Conservation (phyloP, 2,329 filamentous ascomycete genomes). For the Cordyceps tenuipes region DNA sequence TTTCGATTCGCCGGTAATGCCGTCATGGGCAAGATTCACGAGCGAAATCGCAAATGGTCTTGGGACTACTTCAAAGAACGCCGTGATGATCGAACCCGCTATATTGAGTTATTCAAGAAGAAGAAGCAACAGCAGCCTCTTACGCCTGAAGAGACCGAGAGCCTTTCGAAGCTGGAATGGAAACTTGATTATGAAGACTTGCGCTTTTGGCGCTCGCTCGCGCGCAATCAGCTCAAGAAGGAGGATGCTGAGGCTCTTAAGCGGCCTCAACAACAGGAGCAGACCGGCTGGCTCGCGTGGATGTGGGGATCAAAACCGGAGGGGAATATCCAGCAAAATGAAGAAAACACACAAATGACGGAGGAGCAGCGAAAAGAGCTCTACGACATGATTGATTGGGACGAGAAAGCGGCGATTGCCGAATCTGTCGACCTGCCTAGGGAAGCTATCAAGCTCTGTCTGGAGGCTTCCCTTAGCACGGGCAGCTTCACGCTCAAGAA, state of each 20-base stretch:
- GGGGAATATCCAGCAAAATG: constrained; percentile 45
- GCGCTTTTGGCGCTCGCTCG: constrained; percentile 92
- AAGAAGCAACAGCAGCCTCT: constrained; percentile 69
- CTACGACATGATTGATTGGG: constrained; percentile 96
- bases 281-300: constrained; percentile 88
- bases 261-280: constrained; percentile 47
- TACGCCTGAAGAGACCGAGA: constrained; percentile 59
- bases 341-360: constrained; percentile 79
- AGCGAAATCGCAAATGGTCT: constrained; percentile 85
- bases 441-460: constrained; percentile 85
- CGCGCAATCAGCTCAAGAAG: constrained; percentile 88
- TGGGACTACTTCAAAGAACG: constrained; percentile 95
- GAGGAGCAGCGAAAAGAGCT: constrained; percentile 95
- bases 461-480: constrained; percentile 88
- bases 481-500: constrained; percentile 93
- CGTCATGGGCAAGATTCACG: constrained; percentile 87
- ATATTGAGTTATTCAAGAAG: constrained; percentile 96
- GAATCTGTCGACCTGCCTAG: constrained; percentile 84
- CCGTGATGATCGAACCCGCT: constrained; percentile 77
- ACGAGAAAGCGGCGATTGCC: constrained; percentile 84
- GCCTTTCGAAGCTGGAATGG: constrained; percentile 69
- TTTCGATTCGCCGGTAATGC: constrained; percentile 83
- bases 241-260: constrained; percentile 89
- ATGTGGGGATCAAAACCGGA: constrained; percentile 75
- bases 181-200: constrained; percentile 92